Evolutionary conservation across 1,139 yeast species (phyloP).

Genomic region (Candida frijolesensis): DNA sequence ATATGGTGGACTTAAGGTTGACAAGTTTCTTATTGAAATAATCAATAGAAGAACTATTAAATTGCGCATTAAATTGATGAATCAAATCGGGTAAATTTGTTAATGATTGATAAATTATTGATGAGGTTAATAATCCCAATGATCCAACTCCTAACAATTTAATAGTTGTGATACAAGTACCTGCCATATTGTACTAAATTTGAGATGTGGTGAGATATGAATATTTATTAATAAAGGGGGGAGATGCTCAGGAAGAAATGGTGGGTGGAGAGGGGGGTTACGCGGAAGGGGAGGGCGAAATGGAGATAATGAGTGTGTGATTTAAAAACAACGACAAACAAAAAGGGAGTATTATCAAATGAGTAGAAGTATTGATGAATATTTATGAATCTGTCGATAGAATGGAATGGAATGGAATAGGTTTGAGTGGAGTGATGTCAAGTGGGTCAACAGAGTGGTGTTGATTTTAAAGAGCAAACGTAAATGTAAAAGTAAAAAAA

Average conservation of each 20-base stretch:
- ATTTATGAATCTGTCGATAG: too few relatives aligned
- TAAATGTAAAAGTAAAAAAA: not conserved
- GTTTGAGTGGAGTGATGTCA: not conserved
- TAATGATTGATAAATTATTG: slow-evolving; percentile 41
- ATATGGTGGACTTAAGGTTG: slow-evolving; percentile 22
- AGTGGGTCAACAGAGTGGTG: not conserved
- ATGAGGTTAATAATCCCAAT: slow-evolving; percentile 50
- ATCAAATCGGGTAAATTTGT: slow-evolving; percentile 39
- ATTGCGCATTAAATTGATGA: slow-evolving; percentile 24
- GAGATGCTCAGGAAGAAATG: not conserved
- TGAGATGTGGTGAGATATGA: not conserved
- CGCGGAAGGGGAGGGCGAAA: not conserved
- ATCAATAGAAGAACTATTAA: slow-evolving; percentile 8
- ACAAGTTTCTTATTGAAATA: slow-evolving; percentile 9
- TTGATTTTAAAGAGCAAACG: not conserved
- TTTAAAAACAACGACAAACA: too few relatives aligned
- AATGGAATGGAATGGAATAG: too few relatives aligned
- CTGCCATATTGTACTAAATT: slow-evolving; percentile 28
- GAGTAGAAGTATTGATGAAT: too few relatives aligned
- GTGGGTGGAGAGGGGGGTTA: too few relatives aligned
- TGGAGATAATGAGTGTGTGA: not conserved
- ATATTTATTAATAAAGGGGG: not conserved
- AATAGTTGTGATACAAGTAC: slow-evolving; percentile 52
- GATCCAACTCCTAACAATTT: slow-evolving; percentile 56
- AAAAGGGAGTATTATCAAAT: too few relatives aligned